A percentile compares a stretch with the other conserved stretches of the same genome.
These are phyloP conservation scores for Blumeria hordei DNA, from an alignment of 2,329 filamentous ascomycete genomes.

Conservation along the genomic window DNA sequence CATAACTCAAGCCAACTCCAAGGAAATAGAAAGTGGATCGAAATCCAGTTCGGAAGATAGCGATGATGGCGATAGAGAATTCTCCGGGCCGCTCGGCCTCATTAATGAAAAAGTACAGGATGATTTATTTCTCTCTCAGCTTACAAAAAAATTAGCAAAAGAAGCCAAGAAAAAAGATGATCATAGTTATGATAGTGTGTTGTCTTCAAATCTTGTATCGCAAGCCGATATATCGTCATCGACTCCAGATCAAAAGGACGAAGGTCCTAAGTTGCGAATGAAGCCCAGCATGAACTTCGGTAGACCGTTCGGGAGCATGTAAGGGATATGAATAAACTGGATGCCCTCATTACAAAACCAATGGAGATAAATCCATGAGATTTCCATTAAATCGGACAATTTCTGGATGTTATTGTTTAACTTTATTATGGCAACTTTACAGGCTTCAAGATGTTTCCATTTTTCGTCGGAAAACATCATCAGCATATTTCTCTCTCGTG, in stretches of 20 bases:
- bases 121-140: slow-evolving; percentile 8
- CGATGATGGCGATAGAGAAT: slow-evolving; percentile 8
- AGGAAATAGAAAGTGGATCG: neutral
- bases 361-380: too few relatives aligned
- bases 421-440: too few relatives aligned
- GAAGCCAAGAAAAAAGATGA: slow-evolving; percentile 7
- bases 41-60: slow-evolving; percentile 1
- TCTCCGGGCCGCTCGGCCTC: slow-evolving; percentile 10
- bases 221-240: neutral
- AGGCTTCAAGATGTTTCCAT: too few relatives aligned
- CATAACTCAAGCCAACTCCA: neutral
- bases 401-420: too few relatives aligned
- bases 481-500: too few relatives aligned
- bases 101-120: slow-evolving; percentile 7
- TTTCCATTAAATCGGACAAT: too few relatives aligned
- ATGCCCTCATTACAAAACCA: too few relatives aligned
- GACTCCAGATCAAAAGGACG: slow-evolving; percentile 3
- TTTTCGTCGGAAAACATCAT: too few relatives aligned
- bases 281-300: slow-evolving; percentile 13
- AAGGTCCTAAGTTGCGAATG: slow-evolving; percentile 9
- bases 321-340: neutral
- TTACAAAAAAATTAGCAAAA: slow-evolving; percentile 10
- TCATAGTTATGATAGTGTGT: slow-evolving; percentile 4
- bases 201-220: slow-evolving; percentile 3
- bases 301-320: slow-evolving; percentile 10